Evolutionary conservation across 2,329 filamentous ascomycete species (phyloP).

Genomic region (Emmonsia crescens): DNA sequence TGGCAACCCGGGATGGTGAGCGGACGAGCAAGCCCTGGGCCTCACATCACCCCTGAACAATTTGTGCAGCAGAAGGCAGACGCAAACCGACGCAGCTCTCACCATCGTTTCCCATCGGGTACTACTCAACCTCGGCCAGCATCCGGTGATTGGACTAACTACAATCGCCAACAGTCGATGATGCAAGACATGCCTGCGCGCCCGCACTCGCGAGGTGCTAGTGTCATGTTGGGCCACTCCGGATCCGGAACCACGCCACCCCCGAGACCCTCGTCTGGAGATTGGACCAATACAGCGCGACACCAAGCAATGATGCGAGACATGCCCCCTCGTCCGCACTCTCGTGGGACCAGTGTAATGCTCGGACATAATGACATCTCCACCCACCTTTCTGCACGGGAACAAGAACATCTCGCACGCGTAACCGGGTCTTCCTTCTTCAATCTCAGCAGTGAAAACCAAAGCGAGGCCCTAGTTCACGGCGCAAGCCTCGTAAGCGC

Average conservation of each 20-base stretch:
- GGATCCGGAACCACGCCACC: conserved; percentile 37
- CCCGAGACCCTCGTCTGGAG: conserved; percentile 27
- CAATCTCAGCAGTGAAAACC: conserved; percentile 48
- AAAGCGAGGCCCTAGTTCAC: conserved; percentile 38
- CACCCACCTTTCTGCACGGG: conserved; percentile 63
- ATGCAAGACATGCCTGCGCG: conserved; percentile 39
- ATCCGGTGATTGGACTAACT: conserved; percentile 31
- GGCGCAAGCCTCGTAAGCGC: conserved; percentile 61
- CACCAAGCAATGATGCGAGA: conserved; percentile 26
- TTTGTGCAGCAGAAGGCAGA: conserved; percentile 70
- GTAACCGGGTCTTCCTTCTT: conserved; percentile 69
- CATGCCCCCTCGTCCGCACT: conserved; percentile 42
- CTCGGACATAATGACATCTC: conserved; percentile 44
- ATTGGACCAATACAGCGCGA: conserved; percentile 27
- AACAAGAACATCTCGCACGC: conserved; percentile 80
- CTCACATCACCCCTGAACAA: conserved; percentile 64
- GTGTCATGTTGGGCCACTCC: conserved; percentile 39
- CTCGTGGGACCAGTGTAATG: conserved; percentile 46
- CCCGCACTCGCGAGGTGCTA: conserved; percentile 51
- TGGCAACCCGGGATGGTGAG: conserved; percentile 63
- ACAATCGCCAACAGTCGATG: conserved; percentile 25
- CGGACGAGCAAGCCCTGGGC: conserved; percentile 37
- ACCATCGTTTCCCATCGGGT: conserved; percentile 50
- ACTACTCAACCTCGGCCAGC: conserved; percentile 28
- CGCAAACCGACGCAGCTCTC: conserved; percentile 42